These are phyloP conservation scores for Syzygium syzygioides DNA, from an alignment of 441 rosid genomes.

Conservation along the genomic window DNA sequence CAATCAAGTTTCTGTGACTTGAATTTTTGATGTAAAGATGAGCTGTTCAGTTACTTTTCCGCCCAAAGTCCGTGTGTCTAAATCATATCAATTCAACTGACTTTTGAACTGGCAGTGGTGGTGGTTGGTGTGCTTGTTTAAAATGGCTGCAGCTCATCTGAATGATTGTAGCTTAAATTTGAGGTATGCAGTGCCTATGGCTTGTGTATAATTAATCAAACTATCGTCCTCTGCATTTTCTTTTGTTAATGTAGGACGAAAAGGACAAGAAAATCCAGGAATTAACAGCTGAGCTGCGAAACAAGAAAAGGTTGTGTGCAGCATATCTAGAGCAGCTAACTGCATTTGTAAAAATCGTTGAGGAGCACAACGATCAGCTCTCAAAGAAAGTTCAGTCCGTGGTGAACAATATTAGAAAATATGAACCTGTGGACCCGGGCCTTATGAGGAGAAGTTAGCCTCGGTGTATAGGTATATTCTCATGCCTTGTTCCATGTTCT, in stretches of 20 bases:
- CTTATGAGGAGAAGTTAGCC: constrained; percentile 32
- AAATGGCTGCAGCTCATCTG: not conserved
- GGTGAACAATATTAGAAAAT: constrained; percentile 56
- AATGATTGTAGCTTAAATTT: not conserved
- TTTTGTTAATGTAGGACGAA: constrained; percentile 36
- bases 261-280: constrained; percentile 87
- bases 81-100: not conserved
- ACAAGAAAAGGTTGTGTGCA: constrained; percentile 74
- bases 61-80: not conserved
- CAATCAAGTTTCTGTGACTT: not conserved
- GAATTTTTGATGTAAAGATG: too few relatives aligned
- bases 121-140: not conserved
- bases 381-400: constrained; percentile 60
- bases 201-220: not conserved
- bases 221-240: constrained; percentile 1
- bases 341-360: constrained; percentile 67
- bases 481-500: accelerated
- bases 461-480: not conserved
- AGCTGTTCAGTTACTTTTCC: not conserved
- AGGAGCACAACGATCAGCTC: constrained; percentile 52
- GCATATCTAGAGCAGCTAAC: constrained; percentile 71
- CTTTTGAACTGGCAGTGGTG: not conserved
- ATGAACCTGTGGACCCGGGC: constrained; percentile 48
- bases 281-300: constrained; percentile 60
- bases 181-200: not conserved